phyloP scores from a whole-genome alignment of 768 basidiomycete genomes.

The Kockovaella imperatae region DNA sequence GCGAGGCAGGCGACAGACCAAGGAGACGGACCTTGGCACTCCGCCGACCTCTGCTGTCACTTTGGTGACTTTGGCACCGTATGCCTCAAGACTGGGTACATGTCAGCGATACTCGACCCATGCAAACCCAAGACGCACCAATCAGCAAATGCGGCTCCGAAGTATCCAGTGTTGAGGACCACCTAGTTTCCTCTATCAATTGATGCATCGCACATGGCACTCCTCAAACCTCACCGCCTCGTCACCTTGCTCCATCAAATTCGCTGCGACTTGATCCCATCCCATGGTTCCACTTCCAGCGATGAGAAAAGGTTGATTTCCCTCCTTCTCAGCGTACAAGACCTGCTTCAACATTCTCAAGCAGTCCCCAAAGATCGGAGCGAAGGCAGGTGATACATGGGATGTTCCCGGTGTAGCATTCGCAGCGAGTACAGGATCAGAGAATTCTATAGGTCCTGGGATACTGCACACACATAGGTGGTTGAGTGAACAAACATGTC shows the following conservation, averaged over 20 bases:
- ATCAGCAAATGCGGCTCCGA: conserved; percentile 81
- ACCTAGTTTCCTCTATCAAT: conserved; percentile 60
- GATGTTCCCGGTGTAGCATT: conserved; percentile 61
- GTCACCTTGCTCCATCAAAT: conserved; percentile 58
- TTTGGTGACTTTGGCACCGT: conserved; percentile 80
- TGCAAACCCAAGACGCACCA: conserved; percentile 52
- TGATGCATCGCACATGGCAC: not conserved
- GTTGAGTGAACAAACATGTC: not conserved
- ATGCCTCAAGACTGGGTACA: conserved; percentile 78
- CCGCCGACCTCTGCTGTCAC: conserved; percentile 74
- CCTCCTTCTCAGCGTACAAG: conserved; percentile 58
- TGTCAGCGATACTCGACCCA: not conserved
- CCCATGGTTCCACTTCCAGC: conserved; percentile 92
- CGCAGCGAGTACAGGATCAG: conserved; percentile 75
- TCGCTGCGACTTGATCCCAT: conserved; percentile 83
- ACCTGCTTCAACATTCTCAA: conserved; percentile 78
- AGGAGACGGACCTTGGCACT: conserved; percentile 50
- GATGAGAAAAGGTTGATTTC: conserved; percentile 76
- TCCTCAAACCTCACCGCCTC: conserved; percentile 25
- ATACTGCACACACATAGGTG: conserved; percentile 17
- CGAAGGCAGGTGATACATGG: conserved; percentile 81
- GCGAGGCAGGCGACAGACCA: not conserved
- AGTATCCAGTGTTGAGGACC: conserved; percentile 85
- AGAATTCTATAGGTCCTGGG: conserved; percentile 55
- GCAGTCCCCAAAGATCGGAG: conserved; percentile 78